Base-by-base conservation (phyloP, 345 rosid genomes). In the Linum tenue region DNA sequence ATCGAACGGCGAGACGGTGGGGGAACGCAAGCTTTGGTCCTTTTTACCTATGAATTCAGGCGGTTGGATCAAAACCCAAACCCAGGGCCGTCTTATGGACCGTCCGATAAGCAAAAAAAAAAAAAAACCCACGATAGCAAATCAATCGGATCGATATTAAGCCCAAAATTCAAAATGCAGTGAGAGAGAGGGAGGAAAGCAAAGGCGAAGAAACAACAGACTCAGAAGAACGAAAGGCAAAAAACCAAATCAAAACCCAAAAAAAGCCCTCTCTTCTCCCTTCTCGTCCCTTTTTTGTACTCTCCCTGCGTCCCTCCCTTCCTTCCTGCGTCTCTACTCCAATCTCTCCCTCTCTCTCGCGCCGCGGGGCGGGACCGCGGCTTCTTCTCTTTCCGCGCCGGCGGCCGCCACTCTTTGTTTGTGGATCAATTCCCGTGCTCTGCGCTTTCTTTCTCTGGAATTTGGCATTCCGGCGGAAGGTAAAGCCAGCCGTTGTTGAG, bases 171-270 rank as follows among this genome's bases (percentile, higher is more conserved):
- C 90, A 94, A 94, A 90, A 85, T 85, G 80, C 82, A 59, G 68
- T 37, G 65, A 79, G 85, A 84, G 92, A 92, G 98, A 82, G 98
- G 92, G 92, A 83, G 98, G 80, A 81, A 72, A 68, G 62, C 67
- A 60, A 66, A 53, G 67, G 64, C 63, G 63, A 69, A 73, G 81
- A 44, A 44, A 44, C 3, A 44, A 5, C 51, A 44, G 12, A 41
- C 44, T 41, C 44, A 41, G 31, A 22, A 22, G 31, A 22, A 1
- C 31, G 31, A 22, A 22, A 22, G 31, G 70, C 79, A 64, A 80
- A 64, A 56, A 59, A 35, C 22, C 59, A 65, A 48, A 56, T 62
- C 56, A 70, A 31, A 16, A 37, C 15, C 22, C 16, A n/a, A 22
- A 67, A 38, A 14, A 14, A 9, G 51, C 7, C 12, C 57, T 63